These are phyloP conservation scores for Pseudonectria buxi DNA, from an alignment of 2,329 filamentous ascomycete species.

Conservation along the genomic window DNA sequence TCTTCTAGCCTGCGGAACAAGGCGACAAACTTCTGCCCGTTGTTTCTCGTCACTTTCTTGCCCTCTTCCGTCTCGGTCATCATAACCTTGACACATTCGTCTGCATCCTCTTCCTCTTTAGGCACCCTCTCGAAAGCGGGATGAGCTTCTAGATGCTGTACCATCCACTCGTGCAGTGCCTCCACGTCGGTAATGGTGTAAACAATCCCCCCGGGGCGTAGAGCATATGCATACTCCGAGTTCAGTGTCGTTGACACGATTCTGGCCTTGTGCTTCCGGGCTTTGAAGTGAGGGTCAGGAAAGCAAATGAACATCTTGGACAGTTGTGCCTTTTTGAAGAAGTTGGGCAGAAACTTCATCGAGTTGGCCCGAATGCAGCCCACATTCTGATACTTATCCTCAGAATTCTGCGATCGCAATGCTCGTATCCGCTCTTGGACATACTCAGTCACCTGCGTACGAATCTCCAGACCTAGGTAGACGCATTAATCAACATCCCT, in stretches of 20 bases:
- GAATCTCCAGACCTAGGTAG: slow-evolving; percentile 78
- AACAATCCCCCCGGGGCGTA: slow-evolving; percentile 75
- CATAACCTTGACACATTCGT: slow-evolving; percentile 70
- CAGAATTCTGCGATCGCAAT: slow-evolving; percentile 59
- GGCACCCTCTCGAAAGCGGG: slow-evolving; percentile 71
- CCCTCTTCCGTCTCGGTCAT: slow-evolving; percentile 86
- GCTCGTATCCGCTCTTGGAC: slow-evolving; percentile 83
- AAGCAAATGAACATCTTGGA: slow-evolving; percentile 96
- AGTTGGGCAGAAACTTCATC: slow-evolving; percentile 99
- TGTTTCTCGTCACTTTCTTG: slow-evolving; percentile 90
- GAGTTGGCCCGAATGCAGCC: slow-evolving; percentile 86
- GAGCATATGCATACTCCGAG: slow-evolving; percentile 85
- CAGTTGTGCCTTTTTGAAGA: slow-evolving; percentile 77
- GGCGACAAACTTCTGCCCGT: slow-evolving; percentile 84
- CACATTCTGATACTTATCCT: slow-evolving; percentile 70
- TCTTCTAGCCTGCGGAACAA: slow-evolving; percentile 77
- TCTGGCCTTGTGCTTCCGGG: slow-evolving; percentile 90
- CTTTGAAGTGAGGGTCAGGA: slow-evolving; percentile 96
- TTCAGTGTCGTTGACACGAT: slow-evolving; percentile 86
- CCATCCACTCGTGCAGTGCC: slow-evolving; percentile 91
- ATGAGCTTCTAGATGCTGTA: slow-evolving; percentile 72
- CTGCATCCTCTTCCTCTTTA: slow-evolving; percentile 58
- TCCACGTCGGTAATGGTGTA: slow-evolving; percentile 98
- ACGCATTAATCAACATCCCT: slow-evolving; percentile 8
- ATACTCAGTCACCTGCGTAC: slow-evolving; percentile 81